Conservation (phyloP, 768 basidiomycete species). For the Leccinum subtestaceum region DNA sequence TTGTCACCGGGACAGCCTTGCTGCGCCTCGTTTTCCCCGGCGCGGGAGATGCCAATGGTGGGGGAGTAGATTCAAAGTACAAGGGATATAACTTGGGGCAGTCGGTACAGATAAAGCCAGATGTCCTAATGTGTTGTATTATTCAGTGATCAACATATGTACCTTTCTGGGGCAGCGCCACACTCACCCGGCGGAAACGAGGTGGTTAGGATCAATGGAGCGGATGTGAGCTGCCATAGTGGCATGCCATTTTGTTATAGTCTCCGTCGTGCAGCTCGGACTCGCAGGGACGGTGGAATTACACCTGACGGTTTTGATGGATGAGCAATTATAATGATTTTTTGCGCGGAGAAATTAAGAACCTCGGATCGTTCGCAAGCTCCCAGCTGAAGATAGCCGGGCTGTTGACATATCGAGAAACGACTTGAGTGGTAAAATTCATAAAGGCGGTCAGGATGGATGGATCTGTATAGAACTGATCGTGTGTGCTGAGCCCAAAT, state of each 20-base stretch:
- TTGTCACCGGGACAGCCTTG: slow-evolving; percentile 42
- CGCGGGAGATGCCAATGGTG: slow-evolving; percentile 39
- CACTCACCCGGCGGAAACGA: slow-evolving; percentile 59
- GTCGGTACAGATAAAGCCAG: slow-evolving; percentile 57
- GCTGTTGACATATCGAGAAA: slow-evolving; percentile 53
- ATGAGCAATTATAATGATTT: not conserved
- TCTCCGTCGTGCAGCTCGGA: slow-evolving; percentile 44
- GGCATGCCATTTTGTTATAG: slow-evolving; percentile 57
- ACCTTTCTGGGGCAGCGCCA: not conserved
- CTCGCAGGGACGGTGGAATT: slow-evolving; percentile 50
- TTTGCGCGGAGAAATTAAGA: not conserved
- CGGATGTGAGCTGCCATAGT: slow-evolving; percentile 44
- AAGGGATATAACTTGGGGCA: slow-evolving; percentile 56
- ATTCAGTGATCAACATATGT: not conserved
- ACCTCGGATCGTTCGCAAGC: slow-evolving; percentile 67
- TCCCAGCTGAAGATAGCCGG: slow-evolving; percentile 58
- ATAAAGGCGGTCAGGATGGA: slow-evolving; percentile 49
- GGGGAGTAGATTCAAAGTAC: slow-evolving; percentile 25
- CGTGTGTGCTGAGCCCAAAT: slow-evolving; percentile 44
- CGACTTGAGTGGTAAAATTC: slow-evolving; percentile 55
- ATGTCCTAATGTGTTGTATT: slow-evolving; percentile 33
- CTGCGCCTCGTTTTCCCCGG: slow-evolving; percentile 39
- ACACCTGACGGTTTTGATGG: slow-evolving; percentile 39
- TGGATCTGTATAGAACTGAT: slow-evolving; percentile 56
- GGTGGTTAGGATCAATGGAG: slow-evolving; percentile 57